phyloP scores from a whole-genome alignment of 768 basidiomycete species.

The Pleurotus sapidus region DNA sequence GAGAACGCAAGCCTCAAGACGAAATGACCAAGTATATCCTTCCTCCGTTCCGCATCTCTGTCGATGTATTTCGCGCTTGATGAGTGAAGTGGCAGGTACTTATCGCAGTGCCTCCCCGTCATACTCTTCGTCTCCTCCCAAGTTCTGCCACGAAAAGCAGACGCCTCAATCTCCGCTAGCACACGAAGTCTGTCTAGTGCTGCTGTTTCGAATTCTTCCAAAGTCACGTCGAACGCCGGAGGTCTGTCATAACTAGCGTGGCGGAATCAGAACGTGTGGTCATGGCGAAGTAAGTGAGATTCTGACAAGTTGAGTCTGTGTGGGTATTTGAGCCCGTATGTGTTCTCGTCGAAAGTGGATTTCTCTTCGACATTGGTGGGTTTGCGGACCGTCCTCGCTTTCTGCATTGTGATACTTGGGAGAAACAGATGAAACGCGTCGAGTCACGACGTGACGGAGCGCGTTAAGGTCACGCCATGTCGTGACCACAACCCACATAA shows the following conservation, averaged over 20 bases:
- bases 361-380: not conserved
- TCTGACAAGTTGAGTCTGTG: conserved; percentile 79
- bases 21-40: conserved; percentile 91
- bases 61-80: conserved; percentile 47
- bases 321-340: conserved; percentile 47
- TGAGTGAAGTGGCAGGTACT: conserved; percentile 71
- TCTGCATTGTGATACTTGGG: not conserved
- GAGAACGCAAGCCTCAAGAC: conserved; percentile 94
- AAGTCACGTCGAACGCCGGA: conserved; percentile 82
- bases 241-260: conserved; percentile 75
- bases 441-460: conserved; percentile 5
- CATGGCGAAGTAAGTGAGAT: not conserved
- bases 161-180: conserved; percentile 89
- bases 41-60: conserved; percentile 63
- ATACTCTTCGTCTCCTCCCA: conserved; percentile 73
- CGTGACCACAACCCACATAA: too few species aligned
- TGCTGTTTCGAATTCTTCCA: conserved; percentile 93
- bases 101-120: conserved; percentile 59
- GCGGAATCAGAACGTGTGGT: conserved; percentile 9
- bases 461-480: not conserved
- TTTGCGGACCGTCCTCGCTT: conserved; percentile 3
- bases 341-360: not conserved
- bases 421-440: not conserved
- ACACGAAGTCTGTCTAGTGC: conserved; percentile 87
- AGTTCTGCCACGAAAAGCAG: conserved; percentile 77